Evolutionary conservation across 208 protist genomes (phyloP).

Genomic region (Wallacemonas rigidus): DNA sequence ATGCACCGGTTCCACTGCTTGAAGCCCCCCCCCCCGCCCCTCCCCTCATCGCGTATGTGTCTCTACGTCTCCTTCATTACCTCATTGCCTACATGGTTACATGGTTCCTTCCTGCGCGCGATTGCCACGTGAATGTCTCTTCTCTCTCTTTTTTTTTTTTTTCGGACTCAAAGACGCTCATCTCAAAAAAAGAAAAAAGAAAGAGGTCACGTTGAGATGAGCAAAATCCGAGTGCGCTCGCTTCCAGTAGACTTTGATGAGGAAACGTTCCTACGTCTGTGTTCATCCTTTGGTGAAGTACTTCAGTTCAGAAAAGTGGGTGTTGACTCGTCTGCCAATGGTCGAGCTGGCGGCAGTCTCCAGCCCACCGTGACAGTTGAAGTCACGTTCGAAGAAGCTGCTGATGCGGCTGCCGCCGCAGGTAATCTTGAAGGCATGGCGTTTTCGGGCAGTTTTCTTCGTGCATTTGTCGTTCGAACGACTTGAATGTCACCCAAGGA

Average conservation of each 20-base stretch:
- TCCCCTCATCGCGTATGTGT: too few relatives aligned
- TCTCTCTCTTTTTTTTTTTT: too few relatives aligned
- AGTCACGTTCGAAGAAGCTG: slow-evolving; percentile 57
- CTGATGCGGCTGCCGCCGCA: slow-evolving; percentile 56
- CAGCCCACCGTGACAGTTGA: slow-evolving; percentile 20
- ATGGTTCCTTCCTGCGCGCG: too few relatives aligned
- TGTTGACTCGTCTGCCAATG: neutral
- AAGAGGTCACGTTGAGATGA: slow-evolving; percentile 27
- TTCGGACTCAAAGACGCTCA: too few relatives aligned
- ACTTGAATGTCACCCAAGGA: neutral
- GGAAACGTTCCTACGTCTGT: slow-evolving; percentile 59
- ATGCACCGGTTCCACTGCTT: too few relatives aligned
- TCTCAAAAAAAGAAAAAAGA: too few relatives aligned
- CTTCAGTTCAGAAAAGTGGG: slow-evolving; percentile 29
- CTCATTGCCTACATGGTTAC: too few relatives aligned
- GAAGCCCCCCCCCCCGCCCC: too few relatives aligned
- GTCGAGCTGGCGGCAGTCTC: neutral
- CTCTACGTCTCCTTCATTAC: too few relatives aligned
- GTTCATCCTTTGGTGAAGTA: slow-evolving; percentile 76
- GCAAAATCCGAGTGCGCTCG: slow-evolving; percentile 46
- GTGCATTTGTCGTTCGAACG: slow-evolving; percentile 35
- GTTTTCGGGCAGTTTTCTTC: slow-evolving; percentile 56
- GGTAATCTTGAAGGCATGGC: slow-evolving; percentile 81
- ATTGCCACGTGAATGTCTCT: too few relatives aligned
- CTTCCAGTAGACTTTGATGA: slow-evolving; percentile 45